Conservation (phyloP, 169 alveolate genomes). For the Pseudocohnilembus persalinus region DNA sequence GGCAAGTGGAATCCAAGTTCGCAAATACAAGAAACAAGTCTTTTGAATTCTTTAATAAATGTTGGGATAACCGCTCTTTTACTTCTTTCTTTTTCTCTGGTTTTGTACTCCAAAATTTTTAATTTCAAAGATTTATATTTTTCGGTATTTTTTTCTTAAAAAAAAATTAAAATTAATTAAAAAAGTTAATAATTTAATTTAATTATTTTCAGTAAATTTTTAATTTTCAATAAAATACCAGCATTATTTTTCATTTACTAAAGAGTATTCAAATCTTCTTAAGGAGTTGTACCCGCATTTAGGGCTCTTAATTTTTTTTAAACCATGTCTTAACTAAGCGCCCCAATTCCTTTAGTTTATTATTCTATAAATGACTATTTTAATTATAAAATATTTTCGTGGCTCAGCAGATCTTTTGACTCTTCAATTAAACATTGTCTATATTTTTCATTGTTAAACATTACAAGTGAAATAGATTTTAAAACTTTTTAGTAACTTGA, state of each 20-base stretch:
- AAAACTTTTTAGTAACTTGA: neutral
- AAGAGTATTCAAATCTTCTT: too few species aligned
- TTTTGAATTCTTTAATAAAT: neutral
- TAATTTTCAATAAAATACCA: too few species aligned
- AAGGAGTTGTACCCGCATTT: too few species aligned
- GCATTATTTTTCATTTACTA: too few species aligned
- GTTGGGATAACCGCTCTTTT: neutral
- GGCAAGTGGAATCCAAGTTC: neutral
- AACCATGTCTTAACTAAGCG: neutral
- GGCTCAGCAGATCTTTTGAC: neutral
- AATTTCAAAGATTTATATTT: too few species aligned
- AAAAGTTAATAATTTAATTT: too few species aligned
- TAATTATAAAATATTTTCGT: neutral
- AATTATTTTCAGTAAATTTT: too few species aligned
- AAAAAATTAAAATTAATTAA: too few species aligned
- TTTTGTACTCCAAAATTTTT: neutral
- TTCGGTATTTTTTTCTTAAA: too few species aligned
- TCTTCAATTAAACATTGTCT: neutral
- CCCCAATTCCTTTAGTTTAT: neutral
- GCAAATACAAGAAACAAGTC: neutral
- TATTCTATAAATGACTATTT: too few species aligned
- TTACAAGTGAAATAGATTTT: neutral
- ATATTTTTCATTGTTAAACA: too few species aligned
- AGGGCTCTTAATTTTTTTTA: neutral
- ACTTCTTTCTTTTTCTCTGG: neutral